phyloP scores from a whole-genome alignment of 495 filamentous ascomycete genomes.

The Penicillium salamii region DNA sequence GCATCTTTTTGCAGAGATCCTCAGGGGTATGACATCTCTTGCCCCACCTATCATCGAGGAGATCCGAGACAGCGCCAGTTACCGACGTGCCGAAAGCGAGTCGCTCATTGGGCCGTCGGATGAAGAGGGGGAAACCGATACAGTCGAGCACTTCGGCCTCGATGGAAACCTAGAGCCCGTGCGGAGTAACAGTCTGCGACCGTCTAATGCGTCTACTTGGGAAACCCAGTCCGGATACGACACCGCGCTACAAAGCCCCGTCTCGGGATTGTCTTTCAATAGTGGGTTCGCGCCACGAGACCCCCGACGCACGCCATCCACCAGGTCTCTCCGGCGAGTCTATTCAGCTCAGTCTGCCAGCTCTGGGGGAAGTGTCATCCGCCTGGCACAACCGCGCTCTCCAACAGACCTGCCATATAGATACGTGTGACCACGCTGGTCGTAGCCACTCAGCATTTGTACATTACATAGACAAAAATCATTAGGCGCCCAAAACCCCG shows the following conservation, averaged over 20 bases:
- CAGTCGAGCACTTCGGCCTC: conserved; percentile 26
- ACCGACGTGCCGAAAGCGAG: conserved; percentile 28
- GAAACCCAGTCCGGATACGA: conserved; percentile 31
- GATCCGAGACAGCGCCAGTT: conserved; percentile 30
- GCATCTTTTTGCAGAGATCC: conserved; percentile 79
- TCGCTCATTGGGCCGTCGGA: conserved; percentile 44
- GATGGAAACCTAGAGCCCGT: conserved; percentile 17
- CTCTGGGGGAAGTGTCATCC: conserved; percentile 47
- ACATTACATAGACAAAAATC: conserved; percentile 20
- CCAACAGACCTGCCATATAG: conserved; percentile 45
- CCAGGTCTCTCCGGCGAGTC: conserved; percentile 33
- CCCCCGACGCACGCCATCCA: conserved; percentile 31
- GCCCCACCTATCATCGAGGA: conserved; percentile 47
- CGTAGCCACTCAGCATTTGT: conserved; percentile 17
- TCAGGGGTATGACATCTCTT: conserved; percentile 70
- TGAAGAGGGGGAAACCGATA: conserved; percentile 48
- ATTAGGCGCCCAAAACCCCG: no score
- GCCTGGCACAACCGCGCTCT: conserved; percentile 34
- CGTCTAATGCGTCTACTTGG: conserved; percentile 32
- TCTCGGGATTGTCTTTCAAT: conserved; percentile 8
- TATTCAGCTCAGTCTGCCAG: conserved; percentile 36
- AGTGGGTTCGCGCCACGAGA: conserved; percentile 6
- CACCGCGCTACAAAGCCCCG: conserved; percentile 27
- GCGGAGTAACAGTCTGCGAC: conserved; percentile 31
- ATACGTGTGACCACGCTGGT: conserved; percentile 16